Evolutionary conservation across 1,139 yeast genomes (phyloP).

Genomic region (Nematodospora anomalae): DNA sequence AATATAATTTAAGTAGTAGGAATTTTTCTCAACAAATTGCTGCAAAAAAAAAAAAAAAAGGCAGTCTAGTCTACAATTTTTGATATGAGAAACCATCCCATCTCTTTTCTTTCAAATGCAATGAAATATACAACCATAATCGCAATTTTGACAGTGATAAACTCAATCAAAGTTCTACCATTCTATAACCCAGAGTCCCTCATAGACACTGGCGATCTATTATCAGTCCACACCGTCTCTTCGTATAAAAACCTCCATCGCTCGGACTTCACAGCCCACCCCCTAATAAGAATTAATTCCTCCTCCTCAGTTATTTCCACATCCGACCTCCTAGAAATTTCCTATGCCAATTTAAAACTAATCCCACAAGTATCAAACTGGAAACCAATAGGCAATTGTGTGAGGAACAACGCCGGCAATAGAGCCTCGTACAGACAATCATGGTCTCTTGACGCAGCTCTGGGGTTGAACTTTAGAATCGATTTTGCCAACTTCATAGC

Average conservation of each 20-base stretch:
- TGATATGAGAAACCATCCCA: background rate
- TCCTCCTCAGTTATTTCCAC: background rate
- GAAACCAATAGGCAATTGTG: slow-evolving; percentile 11
- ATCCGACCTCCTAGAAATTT: background rate
- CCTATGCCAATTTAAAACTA: background rate
- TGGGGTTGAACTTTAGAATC: slow-evolving; percentile 18
- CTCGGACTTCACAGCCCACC: background rate
- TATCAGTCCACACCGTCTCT: no score
- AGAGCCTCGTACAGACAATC: slow-evolving; percentile 24
- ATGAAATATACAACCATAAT: no score
- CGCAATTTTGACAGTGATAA: no score
- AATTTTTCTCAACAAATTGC: no score
- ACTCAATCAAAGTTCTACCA: background rate
- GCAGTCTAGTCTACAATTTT: no score
- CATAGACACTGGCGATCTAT: no score
- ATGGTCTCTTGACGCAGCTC: slow-evolving; percentile 21
- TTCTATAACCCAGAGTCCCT: background rate
- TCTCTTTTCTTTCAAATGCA: no score
- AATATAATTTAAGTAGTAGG: no score
- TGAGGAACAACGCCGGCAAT: slow-evolving; percentile 12
- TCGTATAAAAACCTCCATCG: no score
- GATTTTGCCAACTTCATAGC: slow-evolving; percentile 17
- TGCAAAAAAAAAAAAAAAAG: background rate
- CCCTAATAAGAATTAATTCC: background rate
- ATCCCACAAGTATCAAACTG: background rate